These are phyloP conservation scores for Ploettnerulaceae sp. DNA, from an alignment of 2,329 filamentous ascomycete genomes.

Conservation along the genomic window DNA sequence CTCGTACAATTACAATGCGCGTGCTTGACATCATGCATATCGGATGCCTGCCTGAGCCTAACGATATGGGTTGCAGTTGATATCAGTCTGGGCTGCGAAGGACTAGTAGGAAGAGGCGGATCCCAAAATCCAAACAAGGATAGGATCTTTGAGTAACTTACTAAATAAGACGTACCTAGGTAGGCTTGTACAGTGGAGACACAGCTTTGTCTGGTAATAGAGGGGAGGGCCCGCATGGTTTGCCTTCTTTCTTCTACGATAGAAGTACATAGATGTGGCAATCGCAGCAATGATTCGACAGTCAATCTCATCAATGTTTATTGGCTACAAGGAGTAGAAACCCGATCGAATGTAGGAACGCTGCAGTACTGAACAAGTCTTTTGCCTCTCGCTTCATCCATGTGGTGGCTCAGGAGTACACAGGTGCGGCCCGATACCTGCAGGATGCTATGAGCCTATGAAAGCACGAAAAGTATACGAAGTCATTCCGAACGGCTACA, in stretches of 20 bases:
- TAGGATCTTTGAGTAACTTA: conserved; percentile 8
- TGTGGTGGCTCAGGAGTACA: conserved; percentile 23
- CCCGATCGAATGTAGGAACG: conserved; percentile 11
- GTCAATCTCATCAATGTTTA: conserved; percentile 10
- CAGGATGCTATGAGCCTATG: conserved; percentile 17
- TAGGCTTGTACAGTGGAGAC: conserved; percentile 11
- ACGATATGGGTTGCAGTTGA: conserved; percentile 12
- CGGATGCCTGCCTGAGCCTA: conserved; percentile 20
- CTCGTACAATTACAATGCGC: conserved; percentile 16
- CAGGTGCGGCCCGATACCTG: conserved; percentile 23
- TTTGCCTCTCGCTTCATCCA: conserved; percentile 15
- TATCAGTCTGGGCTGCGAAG: neutral
- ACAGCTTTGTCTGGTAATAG: conserved; percentile 6
- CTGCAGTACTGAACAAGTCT: conserved; percentile 9
- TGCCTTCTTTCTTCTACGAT: conserved; percentile 10
- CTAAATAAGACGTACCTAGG: conserved; percentile 11
- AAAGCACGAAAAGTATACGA: conserved; percentile 15
- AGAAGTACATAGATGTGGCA: conserved; percentile 11
- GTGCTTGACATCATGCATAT: conserved; percentile 24
- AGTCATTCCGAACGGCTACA: conserved; percentile 17
- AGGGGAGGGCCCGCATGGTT: conserved; percentile 11
- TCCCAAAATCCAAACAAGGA: neutral
- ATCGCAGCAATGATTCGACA: conserved; percentile 15
- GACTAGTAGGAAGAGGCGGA: neutral
- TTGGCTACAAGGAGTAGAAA: conserved; percentile 16